Percentiles rank a stretch among this genome's conserved stretches.
These are phyloP conservation scores for Fusarium protoensiforme DNA, from an alignment of 2,329 filamentous ascomycete species.

Conservation along the genomic window DNA sequence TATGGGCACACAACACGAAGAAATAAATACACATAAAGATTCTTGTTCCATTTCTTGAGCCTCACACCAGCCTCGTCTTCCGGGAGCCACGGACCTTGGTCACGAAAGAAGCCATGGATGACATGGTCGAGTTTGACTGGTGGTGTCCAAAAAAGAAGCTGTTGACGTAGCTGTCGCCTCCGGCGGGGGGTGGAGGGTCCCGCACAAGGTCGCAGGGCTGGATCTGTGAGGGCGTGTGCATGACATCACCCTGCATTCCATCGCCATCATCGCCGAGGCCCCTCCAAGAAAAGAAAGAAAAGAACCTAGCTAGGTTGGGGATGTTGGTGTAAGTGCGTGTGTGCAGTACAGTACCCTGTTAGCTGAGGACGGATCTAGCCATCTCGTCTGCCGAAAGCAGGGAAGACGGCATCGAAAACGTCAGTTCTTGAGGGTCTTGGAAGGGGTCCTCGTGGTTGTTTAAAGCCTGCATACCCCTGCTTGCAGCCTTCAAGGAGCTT, in stretches of 20 bases:
- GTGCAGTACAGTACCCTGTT: background rate
- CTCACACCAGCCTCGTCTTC: background rate
- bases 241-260: constrained; percentile 52
- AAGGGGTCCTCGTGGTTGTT: constrained; percentile 24
- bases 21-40: background rate
- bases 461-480: constrained; percentile 41
- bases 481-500: constrained; percentile 13
- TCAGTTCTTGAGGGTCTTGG: constrained; percentile 31
- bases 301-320: background rate
- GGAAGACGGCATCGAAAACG: constrained; percentile 39
- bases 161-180: constrained; percentile 27
- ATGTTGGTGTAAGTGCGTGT: constrained; percentile 20
- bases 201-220: constrained; percentile 17
- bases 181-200: constrained; percentile 34
- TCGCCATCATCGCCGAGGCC: constrained; percentile 28
- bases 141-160: background rate
- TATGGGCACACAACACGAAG: background rate
- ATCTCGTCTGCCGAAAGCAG: constrained; percentile 31
- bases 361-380: background rate
- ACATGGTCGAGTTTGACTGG: background rate
- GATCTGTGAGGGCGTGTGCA: constrained; percentile 28
- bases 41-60: constrained; percentile 1
- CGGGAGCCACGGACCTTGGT: constrained; percentile 31
- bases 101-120: background rate
- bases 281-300: background rate